Conservation (phyloP, 2,329 filamentous ascomycete species). For the Malbranchea cinnamomea region DNA sequence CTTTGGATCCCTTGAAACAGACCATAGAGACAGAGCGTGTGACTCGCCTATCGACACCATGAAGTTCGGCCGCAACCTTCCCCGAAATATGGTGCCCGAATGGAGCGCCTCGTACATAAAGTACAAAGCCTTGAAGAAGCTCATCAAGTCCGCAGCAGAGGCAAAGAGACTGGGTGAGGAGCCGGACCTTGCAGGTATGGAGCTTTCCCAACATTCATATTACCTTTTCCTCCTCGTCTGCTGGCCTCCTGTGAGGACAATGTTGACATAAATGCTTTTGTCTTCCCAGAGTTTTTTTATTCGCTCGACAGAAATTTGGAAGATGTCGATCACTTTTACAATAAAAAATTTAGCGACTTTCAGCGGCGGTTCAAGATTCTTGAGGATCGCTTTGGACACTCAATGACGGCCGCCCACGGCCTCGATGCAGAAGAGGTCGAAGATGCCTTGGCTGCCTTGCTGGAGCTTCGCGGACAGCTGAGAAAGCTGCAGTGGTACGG, state of each 20-base stretch:
- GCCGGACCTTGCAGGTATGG: slow-evolving; percentile 86
- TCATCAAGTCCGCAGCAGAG: slow-evolving; percentile 66
- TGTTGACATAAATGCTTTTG: neutral
- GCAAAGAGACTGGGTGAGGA: slow-evolving; percentile 54
- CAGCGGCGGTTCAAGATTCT: slow-evolving; percentile 72
- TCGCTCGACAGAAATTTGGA: slow-evolving; percentile 93
- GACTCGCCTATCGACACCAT: slow-evolving; percentile 20
- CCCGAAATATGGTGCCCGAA: slow-evolving; percentile 36
- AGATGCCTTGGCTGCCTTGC: slow-evolving; percentile 75
- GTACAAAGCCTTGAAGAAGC: slow-evolving; percentile 60
- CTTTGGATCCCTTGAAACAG: neutral
- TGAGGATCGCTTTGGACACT: slow-evolving; percentile 71
- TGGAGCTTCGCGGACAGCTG: slow-evolving; percentile 75
- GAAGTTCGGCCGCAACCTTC: slow-evolving; percentile 37
- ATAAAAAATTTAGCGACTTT: slow-evolving; percentile 80
- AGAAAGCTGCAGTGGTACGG: slow-evolving; percentile 95
- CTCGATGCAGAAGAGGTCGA: slow-evolving; percentile 81
- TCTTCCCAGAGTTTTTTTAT: slow-evolving; percentile 74
- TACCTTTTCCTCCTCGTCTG: slow-evolving; percentile 6
- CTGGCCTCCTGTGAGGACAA: no score
- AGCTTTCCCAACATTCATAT: no score
- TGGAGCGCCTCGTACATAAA: slow-evolving; percentile 37
- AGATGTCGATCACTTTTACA: slow-evolving; percentile 92
- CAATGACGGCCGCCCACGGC: slow-evolving; percentile 51
- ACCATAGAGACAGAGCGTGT: neutral